Evolutionary conservation across 352 stramenopile genomes (phyloP), one percentile per base, ranked within the genome.

Genomic region (Phytophthora palmivora): DNA sequence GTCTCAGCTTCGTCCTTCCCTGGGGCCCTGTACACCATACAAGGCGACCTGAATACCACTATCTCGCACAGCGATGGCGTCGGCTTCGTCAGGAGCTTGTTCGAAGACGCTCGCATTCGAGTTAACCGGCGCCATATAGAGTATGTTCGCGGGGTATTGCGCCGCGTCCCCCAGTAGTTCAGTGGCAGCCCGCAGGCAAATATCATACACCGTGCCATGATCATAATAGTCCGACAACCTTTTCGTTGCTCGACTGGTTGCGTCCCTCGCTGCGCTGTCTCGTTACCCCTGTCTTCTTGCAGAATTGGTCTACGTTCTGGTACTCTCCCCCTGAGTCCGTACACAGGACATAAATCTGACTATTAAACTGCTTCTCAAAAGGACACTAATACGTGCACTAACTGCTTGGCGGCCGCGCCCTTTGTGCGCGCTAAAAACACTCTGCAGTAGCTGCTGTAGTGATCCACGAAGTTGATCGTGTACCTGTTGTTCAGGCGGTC

Each of bases 191-290:
- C 43, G 32, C 21, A 37, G 6, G 24, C 43, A 21, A 50, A 37
- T 2, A 37, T 15, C 43, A 37, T 50, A 11, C 28, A 32, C 15
- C 11, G 43, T 9, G 30, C 28, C 46, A 43, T 53, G 21, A 43
- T 42, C 28, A 43, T 32, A 19, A 43, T 43, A 2, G 46, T 42
- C 4, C 45, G 30, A 28, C 30, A 16, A 30, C 32, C 36, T 33
- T 53, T 5, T 30, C 46, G 10, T 53, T 43, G 10, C 30, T 43
- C 8, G 30, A 9, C n/a, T 53, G 46, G 16, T 43, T 53, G 32
- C 10, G 11, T 2, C 8, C n/a, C 32, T 53, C 30, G 18, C 28
- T 19, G 18, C 26, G 6, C n/a, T 53, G 46, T 12, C 46, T 14
- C 4, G n/a, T n/a, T 2, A 53, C 46, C 32, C 18, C 30, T 24